These are phyloP conservation scores for Saccharomyces eubayanus DNA, from an alignment of 805 yeast species.

Conservation along the genomic window DNA sequence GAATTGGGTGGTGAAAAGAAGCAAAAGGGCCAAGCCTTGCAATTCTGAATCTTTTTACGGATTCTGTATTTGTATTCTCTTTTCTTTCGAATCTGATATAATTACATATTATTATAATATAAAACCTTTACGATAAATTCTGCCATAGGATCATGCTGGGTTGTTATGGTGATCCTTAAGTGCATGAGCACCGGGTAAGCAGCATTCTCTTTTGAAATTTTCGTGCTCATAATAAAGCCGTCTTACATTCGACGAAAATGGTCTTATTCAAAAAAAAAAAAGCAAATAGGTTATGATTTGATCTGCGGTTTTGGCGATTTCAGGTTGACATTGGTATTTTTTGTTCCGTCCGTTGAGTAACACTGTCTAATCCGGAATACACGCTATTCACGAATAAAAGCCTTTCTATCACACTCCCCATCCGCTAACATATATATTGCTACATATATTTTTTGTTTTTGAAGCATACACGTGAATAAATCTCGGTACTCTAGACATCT, in stretches of 20 bases:
- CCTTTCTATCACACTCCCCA: not conserved
- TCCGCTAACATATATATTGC: not conserved
- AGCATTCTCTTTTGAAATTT: not conserved
- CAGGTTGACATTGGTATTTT: not conserved
- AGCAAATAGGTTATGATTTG: not conserved
- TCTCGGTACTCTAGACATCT: not conserved
- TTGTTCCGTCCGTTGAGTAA: not conserved
- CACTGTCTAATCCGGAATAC: not conserved
- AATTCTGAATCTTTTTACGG: constrained; percentile 56
- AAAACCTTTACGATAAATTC: not conserved
- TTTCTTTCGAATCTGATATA: not conserved
- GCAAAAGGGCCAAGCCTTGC: constrained; percentile 99
- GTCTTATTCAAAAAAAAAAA: not conserved
- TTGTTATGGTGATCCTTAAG: not conserved
- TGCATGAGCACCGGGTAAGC: not conserved
- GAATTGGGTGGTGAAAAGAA: constrained; percentile 99
- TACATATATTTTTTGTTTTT: not conserved
- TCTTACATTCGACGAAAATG: not conserved
- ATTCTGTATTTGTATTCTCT: not conserved
- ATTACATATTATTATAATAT: not conserved
- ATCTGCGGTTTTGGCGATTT: not conserved
- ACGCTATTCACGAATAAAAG: not conserved
- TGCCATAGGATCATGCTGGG: not conserved
- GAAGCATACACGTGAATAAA: not conserved
- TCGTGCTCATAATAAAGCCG: too few relatives aligned